These are phyloP conservation scores for Hanseniaspora guilliermondii DNA, from an alignment of 805 yeast genomes.

Conservation along the genomic window DNA sequence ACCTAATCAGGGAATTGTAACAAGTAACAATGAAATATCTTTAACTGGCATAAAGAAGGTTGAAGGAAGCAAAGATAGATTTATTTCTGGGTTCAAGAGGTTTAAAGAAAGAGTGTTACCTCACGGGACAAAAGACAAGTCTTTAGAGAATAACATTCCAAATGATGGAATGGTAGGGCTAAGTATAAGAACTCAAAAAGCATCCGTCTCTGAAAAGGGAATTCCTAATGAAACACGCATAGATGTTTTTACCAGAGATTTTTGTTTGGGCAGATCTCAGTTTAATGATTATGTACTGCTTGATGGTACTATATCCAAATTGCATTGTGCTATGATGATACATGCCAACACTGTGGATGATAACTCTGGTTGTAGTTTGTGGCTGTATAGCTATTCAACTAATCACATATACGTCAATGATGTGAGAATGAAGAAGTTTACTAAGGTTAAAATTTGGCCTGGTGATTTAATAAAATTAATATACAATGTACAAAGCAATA, in stretches of 20 bases:
- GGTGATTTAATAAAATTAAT: conserved; percentile 59
- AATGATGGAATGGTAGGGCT: neutral
- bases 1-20: neutral
- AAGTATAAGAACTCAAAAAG: neutral
- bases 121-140: too few species aligned
- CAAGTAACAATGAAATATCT: neutral
- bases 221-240: neutral
- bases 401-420: conserved; percentile 68
- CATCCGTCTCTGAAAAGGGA: neutral
- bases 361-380: conserved; percentile 55
- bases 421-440: conserved; percentile 44
- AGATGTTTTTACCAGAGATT: conserved; percentile 18
- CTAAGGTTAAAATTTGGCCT: conserved; percentile 47
- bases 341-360: conserved; percentile 34
- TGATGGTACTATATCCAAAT: conserved; percentile 70
- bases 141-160: too few species aligned
- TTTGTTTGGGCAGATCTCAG: conserved; percentile 61
- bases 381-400: conserved; percentile 70
- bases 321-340: conserved; percentile 53
- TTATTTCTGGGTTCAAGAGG: neutral
- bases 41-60: neutral
- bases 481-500: conserved; percentile 34
- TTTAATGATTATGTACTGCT: conserved; percentile 48
- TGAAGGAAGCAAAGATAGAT: neutral
- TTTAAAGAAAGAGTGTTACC: neutral